Evolutionary conservation across 306 rosid genomes (phyloP), one percentile per base, ranked within the genome.

Genomic region (Clitoria ternatea): DNA sequence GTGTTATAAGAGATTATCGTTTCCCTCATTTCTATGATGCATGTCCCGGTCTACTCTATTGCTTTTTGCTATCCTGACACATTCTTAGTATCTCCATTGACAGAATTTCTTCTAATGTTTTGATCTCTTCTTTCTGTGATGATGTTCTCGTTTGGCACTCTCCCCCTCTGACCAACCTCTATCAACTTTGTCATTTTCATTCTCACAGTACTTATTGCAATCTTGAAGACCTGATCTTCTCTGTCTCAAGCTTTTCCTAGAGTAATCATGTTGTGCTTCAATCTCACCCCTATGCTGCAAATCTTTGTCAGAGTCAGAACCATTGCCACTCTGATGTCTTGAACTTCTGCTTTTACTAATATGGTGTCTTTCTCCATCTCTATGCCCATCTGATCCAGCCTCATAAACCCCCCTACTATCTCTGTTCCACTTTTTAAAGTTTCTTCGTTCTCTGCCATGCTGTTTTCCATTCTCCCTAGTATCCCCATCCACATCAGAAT

Each of bases 401-500:
- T 76, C 86, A 44, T 15, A 80, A 69, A 39, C 49, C 49, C 72
- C 62, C 66, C 50, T 36, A 11, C 24, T 48, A 48, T 79, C 81
- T 39, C 57, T 10, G 27, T 42, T 10, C 73, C 33, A 27, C 63
- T 70, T 66, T 65, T 75, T 80, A 19, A 87, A 75, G 78, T 79
- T 80, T 76, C 68, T 78, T 73, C 85, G 70, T 62, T 73, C 64
- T 66, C 65, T 40, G 36, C 33, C 35, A 29, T 48, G 70, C 40
- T 29, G 71, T 48, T 77, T 69, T 69, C 42, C 64, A 29, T 60
- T 69, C 52, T 37, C 82, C 73, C 57, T 70, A 40, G 45, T 61
- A 50, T 26, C 71, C 64, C 76, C 48, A 47, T 78, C 82, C 71
- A 67, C 76, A 50, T 78, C 84, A 61, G 82, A 79, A 67, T 74